Evolutionary conservation across 2,329 filamentous ascomycete genomes (phyloP).

Genomic region (Ilyonectria sp.): DNA sequence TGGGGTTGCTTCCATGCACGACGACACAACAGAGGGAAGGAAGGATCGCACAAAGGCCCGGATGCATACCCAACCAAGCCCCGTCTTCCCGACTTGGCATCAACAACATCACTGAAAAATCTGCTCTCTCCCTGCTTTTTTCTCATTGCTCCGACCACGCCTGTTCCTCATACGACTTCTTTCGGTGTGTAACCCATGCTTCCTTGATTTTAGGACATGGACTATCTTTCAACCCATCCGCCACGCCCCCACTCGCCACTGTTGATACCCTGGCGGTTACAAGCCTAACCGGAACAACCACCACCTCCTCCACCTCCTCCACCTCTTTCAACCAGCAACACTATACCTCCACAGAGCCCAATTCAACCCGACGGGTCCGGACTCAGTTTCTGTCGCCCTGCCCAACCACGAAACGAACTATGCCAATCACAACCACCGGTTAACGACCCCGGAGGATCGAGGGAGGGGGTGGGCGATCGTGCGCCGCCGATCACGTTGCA

Average conservation of each 20-base stretch:
- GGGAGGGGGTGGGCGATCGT: slow-evolving; percentile 28
- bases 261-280: background rate
- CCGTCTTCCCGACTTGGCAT: background rate
- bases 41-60: slow-evolving; percentile 3
- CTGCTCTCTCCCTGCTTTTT: background rate
- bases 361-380: slow-evolving; percentile 20
- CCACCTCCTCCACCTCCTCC: slow-evolving; percentile 5
- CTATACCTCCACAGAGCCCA: slow-evolving; percentile 21
- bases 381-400: slow-evolving; percentile 21
- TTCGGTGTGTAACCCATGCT: slow-evolving; percentile 1
- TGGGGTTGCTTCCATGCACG: background rate
- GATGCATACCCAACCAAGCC: background rate
- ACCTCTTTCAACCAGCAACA: slow-evolving; percentile 1
- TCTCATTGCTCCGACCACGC: background rate
- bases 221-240: slow-evolving; percentile 4
- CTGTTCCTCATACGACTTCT: background rate
- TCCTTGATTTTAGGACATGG: background rate
- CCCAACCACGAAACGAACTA: slow-evolving; percentile 6
- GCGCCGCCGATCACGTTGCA: slow-evolving; percentile 45
- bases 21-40: slow-evolving; percentile 1
- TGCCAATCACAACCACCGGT: slow-evolving; percentile 15
- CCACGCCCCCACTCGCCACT: slow-evolving; percentile 14
- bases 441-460: slow-evolving; percentile 15
- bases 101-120: background rate
- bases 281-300: background rate